Conservation (phyloP, 352 stramenopile genomes). For the Globisporangium barbulae region DNA sequence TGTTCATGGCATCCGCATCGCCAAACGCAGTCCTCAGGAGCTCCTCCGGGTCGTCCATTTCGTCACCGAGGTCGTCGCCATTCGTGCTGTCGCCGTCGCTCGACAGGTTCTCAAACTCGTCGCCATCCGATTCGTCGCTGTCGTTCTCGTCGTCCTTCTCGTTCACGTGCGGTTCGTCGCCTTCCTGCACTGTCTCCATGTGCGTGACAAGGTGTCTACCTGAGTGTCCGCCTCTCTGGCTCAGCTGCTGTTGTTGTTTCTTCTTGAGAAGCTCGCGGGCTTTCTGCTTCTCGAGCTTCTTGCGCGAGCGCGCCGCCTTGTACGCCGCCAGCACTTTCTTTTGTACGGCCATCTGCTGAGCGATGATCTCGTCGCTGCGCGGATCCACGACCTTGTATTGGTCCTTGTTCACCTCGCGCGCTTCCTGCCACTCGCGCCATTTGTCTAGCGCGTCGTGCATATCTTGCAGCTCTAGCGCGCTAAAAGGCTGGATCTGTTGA, state of each 20-base stretch:
- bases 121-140: conserved; percentile 18
- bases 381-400: conserved; percentile 66
- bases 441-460: conserved; percentile 35
- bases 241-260: conserved; percentile 19
- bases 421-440: conserved; percentile 50
- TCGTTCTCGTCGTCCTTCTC: conserved; percentile 27
- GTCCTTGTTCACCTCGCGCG: conserved; percentile 58
- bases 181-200: conserved; percentile 73
- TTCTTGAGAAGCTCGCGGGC: conserved; percentile 39
- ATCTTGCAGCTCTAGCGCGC: conserved; percentile 23
- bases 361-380: conserved; percentile 43
- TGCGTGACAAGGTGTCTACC: conserved; percentile 16
- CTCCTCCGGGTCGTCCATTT: conserved; percentile 61
- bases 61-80: conserved; percentile 29
- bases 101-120: conserved; percentile 44
- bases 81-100: conserved; percentile 42
- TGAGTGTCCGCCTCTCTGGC: conserved; percentile 11
- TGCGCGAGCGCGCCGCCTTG: conserved; percentile 56
- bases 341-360: conserved; percentile 47
- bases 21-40: conserved; percentile 67
- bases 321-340: conserved; percentile 67
- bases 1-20: conserved; percentile 33
- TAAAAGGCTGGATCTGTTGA: conserved; percentile 42
- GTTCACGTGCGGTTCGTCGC: conserved; percentile 28
- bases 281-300: conserved; percentile 61